Base-by-base conservation (phyloP, 192 early-diverging fungal genomes). In the Backusella australiensis region DNA sequence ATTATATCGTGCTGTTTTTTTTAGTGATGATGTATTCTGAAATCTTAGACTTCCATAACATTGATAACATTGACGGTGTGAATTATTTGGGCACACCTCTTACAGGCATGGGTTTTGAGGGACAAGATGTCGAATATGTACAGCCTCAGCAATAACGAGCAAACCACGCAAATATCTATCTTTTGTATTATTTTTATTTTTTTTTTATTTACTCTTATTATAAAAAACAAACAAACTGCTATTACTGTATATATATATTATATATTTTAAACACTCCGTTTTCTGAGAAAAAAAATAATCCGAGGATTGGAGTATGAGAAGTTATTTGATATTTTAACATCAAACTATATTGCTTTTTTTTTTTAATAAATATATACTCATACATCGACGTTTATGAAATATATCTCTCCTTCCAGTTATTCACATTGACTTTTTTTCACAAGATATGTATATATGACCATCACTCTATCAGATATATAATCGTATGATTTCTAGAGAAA, bases 1-100 rank as follows among this genome's bases (percentile, higher is more conserved):
- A 74, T 14, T 63, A 11, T 14, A 23, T 36, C 11, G 0, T 80
- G 1, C 8, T 63, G 36, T n/a, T 49, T 19, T 38, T 70, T 42
- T 32, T 49, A 78, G 88, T 93, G 8, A 94, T 92, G 92, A 93
- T 94, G 92, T 94, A 94, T 78, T 90, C 89, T 73, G 93, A 94
- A 80, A 93, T 94, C 53, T 81, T 93, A 52, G 92, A 91, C 53
- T 91, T 91, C 67, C 82, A 89, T 71, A 86, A 90, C 63, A 88
- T 90, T 59, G 85, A 82, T 63, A 85, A 86, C 15, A 85, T 78
- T n/a, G 81, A 82, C 59, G 77, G 72, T 12, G 67, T 69, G 26
- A 73, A 82, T 39, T 82, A 67, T 26, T 63, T 82, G 23, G 81
- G 81, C 8, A 82, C 81, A 19, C 81, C 81, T 39, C 56, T 82